phyloP scores from a whole-genome alignment of 2,329 filamentous ascomycete genomes.

The Fusarium sulawesiense region DNA sequence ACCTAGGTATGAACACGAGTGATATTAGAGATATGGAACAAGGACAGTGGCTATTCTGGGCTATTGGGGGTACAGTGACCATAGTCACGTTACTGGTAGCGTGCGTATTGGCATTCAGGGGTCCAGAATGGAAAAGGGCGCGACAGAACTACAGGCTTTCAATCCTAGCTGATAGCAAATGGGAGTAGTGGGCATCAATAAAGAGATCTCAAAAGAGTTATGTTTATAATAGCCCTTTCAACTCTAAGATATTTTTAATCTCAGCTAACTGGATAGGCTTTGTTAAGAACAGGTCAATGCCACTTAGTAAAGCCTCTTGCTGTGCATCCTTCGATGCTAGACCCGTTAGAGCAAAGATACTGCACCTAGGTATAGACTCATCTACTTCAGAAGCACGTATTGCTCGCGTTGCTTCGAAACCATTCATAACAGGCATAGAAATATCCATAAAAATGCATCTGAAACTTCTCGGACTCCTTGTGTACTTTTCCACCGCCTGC shows the following conservation, averaged over 20 bases:
- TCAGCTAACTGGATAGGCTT: neutral
- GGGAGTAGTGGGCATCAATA: too few relatives aligned
- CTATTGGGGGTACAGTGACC: too few relatives aligned
- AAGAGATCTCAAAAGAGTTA: too few relatives aligned
- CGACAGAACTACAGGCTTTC: too few relatives aligned
- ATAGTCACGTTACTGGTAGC: too few relatives aligned
- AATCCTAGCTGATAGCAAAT: too few relatives aligned
- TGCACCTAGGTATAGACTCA: neutral
- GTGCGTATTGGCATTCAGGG: too few relatives aligned
- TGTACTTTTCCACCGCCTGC: neutral
- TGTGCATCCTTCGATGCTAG: constrained; percentile 1
- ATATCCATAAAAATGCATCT: constrained; percentile 13
- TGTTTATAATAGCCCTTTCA: neutral
- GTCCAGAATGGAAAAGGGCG: too few relatives aligned
- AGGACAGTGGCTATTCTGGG: too few relatives aligned
- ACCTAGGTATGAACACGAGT: too few relatives aligned
- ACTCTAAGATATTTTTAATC: neutral
- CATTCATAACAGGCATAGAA: constrained; percentile 4
- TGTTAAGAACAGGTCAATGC: constrained; percentile 10
- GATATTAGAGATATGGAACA: too few relatives aligned
- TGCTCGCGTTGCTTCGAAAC: constrained; percentile 1
- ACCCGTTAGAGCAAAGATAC: constrained; percentile 6
- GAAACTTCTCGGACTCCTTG: neutral
- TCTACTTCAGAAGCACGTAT: neutral
- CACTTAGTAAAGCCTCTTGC: neutral